phyloP scores from a whole-genome alignment of 1,139 yeast species.

The Komagataea norvegica region DNA sequence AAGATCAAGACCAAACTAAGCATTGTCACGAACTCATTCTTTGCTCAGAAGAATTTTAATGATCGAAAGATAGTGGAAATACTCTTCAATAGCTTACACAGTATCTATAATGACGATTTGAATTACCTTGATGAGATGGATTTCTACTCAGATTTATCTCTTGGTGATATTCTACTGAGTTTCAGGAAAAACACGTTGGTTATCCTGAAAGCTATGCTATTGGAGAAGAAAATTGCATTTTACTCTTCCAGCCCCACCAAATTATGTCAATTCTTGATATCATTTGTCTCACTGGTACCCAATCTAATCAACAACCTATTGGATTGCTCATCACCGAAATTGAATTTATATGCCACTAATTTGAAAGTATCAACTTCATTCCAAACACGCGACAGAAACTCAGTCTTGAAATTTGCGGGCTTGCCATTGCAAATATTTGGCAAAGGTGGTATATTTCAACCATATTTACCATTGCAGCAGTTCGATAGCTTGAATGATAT shows the following conservation, averaged over 20 bases:
- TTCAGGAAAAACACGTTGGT: slow-evolving; percentile 60
- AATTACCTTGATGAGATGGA: slow-evolving; percentile 42
- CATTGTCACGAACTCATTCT: slow-evolving; percentile 83
- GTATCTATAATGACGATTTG: slow-evolving; percentile 33
- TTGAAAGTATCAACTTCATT: slow-evolving; percentile 62
- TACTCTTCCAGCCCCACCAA: slow-evolving; percentile 82
- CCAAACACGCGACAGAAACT: slow-evolving; percentile 70
- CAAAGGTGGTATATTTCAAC: slow-evolving; percentile 83
- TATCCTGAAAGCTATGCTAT: slow-evolving; percentile 67
- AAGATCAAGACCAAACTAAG: slow-evolving; percentile 87
- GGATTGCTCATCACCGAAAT: slow-evolving; percentile 76
- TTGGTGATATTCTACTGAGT: slow-evolving; percentile 58
- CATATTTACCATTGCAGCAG: slow-evolving; percentile 90
- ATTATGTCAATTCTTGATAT: slow-evolving; percentile 71
- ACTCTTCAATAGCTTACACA: slow-evolving; percentile 67
- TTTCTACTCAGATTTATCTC: slow-evolving; percentile 69
- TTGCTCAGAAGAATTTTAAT: slow-evolving; percentile 70
- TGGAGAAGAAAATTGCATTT: slow-evolving; percentile 65
- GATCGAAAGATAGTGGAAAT: slow-evolving; percentile 66
- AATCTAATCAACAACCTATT: slow-evolving; percentile 66
- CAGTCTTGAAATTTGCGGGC: slow-evolving; percentile 78
- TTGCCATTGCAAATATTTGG: slow-evolving; percentile 84
- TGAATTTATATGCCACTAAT: slow-evolving; percentile 52
- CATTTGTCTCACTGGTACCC: slow-evolving; percentile 63
- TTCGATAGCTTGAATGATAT: slow-evolving; percentile 66